These are phyloP conservation scores for Lodderomyces jiufengensis DNA, from an alignment of 1,139 yeast species.

Conservation along the genomic window DNA sequence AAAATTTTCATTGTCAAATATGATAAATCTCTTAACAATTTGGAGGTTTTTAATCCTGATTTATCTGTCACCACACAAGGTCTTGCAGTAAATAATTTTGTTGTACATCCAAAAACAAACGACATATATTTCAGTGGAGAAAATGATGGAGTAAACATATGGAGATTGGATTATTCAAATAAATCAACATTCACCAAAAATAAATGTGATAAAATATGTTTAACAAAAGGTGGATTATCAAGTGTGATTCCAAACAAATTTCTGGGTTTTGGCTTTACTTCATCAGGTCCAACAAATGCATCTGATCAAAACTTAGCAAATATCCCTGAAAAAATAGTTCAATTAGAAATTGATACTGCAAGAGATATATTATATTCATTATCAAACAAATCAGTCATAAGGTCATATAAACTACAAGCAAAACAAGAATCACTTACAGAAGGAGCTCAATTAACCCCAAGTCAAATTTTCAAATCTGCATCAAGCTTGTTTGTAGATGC, in stretches of 20 bases:
- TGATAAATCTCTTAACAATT: conserved; percentile 43
- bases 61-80: conserved; percentile 81
- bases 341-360: conserved; percentile 70
- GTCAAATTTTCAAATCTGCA: conserved; percentile 53
- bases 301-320: conserved; percentile 10
- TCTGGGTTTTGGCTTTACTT: conserved; percentile 37
- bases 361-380: conserved; percentile 77
- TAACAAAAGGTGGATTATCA: conserved; percentile 65
- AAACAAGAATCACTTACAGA: conserved; percentile 36
- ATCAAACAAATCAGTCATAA: conserved; percentile 76
- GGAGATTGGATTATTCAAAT: conserved; percentile 86
- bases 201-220: conserved; percentile 77
- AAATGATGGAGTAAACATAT: conserved; percentile 72
- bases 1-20: conserved; percentile 73
- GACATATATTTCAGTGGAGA: conserved; percentile 82
- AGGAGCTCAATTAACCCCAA: conserved; percentile 41
- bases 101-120: conserved; percentile 59
- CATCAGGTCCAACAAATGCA: conserved; percentile 3
- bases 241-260: conserved; percentile 52
- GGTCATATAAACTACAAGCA: conserved; percentile 62
- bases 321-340: conserved; percentile 56
- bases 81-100: conserved; percentile 62
- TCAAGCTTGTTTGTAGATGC: conserved; percentile 52
- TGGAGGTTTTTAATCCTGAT: conserved; percentile 79
- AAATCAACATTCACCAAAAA: conserved; percentile 86